Percentiles rank a stretch among this genome's conserved stretches.
phyloP scores from a whole-genome alignment of 2,329 filamentous ascomycete species.

The Xylariaceae sp. region DNA sequence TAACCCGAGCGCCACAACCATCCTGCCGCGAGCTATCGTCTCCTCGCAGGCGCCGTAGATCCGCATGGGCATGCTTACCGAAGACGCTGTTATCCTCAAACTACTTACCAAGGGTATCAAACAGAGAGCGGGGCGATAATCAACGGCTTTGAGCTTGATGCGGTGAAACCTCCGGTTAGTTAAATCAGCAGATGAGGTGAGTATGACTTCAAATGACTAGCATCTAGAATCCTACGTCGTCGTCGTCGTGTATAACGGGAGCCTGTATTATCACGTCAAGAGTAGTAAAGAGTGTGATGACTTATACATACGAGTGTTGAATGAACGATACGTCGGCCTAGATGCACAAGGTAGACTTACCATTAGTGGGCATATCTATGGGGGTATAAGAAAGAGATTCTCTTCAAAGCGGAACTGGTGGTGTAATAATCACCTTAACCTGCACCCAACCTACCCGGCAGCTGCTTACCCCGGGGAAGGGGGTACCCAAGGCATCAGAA shows the following conservation, averaged over 20 bases:
- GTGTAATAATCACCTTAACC: too few species aligned
- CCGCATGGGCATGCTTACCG: constrained; percentile 5
- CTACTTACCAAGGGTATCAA: neutral
- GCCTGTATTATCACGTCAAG: neutral
- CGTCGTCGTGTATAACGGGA: neutral
- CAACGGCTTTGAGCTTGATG: constrained; percentile 9
- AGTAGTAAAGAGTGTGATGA: too few species aligned
- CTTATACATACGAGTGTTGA: too few species aligned
- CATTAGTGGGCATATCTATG: too few species aligned
- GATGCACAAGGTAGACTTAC: too few species aligned
- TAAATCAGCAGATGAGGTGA: constrained; percentile 11
- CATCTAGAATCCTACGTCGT: constrained; percentile 2
- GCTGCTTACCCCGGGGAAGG: too few species aligned
- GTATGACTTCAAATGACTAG: constrained; percentile 18
- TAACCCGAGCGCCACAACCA: neutral
- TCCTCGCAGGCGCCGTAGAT: too few species aligned
- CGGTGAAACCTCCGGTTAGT: constrained; percentile 18
- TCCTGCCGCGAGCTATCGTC: too few species aligned
- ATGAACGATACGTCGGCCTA: too few species aligned
- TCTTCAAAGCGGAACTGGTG: too few species aligned
- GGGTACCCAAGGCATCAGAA: neutral
- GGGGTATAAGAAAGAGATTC: too few species aligned
- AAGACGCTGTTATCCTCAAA: constrained; percentile 4
- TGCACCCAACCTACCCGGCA: too few species aligned
- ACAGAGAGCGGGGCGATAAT: constrained; percentile 23